Conservation (phyloP, 148 eudicot species). For the Rhododendron henanense region DNA sequence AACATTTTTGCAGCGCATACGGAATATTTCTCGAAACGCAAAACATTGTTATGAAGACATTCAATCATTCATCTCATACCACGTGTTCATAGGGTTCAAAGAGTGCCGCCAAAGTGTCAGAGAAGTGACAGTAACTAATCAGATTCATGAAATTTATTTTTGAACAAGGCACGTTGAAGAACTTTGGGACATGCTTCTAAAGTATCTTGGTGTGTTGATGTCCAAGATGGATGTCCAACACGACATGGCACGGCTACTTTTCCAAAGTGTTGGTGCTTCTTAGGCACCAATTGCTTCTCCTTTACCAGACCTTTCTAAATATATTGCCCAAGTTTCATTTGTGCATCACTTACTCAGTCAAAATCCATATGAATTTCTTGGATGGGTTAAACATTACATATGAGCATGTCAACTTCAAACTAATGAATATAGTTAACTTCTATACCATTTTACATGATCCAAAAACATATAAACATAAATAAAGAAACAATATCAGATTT, state of each 20-base stretch:
- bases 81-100: neutral
- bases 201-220: neutral
- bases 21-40: neutral
- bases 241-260: neutral
- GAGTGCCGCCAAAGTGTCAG: neutral
- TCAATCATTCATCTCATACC: neutral
- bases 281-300: neutral
- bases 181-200: neutral
- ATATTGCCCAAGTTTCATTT: neutral
- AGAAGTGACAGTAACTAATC: neutral
- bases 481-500: neutral
- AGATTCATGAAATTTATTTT: neutral
- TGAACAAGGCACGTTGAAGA: neutral
- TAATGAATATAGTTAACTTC: neutral
- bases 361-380: neutral
- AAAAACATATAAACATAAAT: neutral
- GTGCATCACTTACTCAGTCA: neutral
- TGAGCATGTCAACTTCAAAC: neutral
- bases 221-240: neutral
- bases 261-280: neutral
- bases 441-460: neutral
- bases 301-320: neutral
- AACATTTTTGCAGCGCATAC: neutral
- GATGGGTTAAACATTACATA: slow-evolving; percentile 1
- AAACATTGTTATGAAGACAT: neutral